A percentile compares a stretch with the other conserved stretches of the same genome.
phyloP scores from a whole-genome alignment of 495 filamentous ascomycete genomes.

The Xylaria acuta region DNA sequence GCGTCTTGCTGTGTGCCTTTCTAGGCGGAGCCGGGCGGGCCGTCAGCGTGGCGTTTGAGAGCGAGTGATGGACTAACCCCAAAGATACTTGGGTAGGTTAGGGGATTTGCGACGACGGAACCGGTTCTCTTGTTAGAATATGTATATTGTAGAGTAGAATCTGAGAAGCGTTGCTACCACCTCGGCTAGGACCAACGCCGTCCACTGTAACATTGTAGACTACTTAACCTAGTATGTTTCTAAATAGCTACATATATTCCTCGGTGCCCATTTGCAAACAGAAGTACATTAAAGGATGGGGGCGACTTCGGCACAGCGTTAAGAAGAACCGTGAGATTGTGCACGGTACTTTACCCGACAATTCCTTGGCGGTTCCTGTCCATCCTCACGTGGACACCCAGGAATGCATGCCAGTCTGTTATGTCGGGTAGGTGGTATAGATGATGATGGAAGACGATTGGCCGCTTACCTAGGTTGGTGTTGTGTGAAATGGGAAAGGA shows the following conservation, averaged over 20 bases:
- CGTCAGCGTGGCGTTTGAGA: background rate
- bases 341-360: background rate
- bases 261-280: background rate
- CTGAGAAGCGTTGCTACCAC: no score
- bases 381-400: constrained; percentile 7
- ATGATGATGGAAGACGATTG: background rate
- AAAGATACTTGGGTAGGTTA: background rate
- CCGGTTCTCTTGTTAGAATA: background rate
- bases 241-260: background rate
- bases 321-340: background rate
- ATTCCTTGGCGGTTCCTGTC: background rate
- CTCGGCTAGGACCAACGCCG: no score
- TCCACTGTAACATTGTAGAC: background rate
- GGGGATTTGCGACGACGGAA: background rate
- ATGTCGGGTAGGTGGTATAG: background rate
- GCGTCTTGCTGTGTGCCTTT: background rate
- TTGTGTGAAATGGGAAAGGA: background rate
- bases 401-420: background rate
- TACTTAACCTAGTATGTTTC: background rate
- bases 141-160: background rate
- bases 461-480: background rate
- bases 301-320: background rate
- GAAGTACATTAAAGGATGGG: background rate
- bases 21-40: background rate
- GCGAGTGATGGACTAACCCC: background rate